Evolutionary conservation across 2,329 filamentous ascomycete genomes (phyloP).

Genomic region (Escovopsis sp.): DNA sequence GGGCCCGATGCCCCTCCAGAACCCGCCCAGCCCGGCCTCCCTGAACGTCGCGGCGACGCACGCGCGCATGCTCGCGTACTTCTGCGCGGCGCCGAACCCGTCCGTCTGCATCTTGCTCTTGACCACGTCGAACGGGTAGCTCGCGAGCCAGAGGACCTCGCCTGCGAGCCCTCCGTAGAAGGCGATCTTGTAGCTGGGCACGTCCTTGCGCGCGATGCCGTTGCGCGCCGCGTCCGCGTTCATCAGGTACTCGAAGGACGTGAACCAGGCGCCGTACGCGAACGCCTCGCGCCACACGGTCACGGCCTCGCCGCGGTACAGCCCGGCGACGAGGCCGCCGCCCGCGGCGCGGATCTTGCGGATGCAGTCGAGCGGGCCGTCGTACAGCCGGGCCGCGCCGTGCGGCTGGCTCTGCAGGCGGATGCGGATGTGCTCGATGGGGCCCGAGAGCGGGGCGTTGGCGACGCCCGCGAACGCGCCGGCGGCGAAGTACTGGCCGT

Average conservation of each 20-base stretch:
- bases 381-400: constrained; percentile 62
- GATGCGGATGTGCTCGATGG: constrained; percentile 96
- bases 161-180: constrained; percentile 86
- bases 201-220: constrained; percentile 56
- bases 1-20: constrained; percentile 89
- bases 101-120: constrained; percentile 99
- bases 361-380: constrained; percentile 79
- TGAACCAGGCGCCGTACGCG: constrained; percentile 93
- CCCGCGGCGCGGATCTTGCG: constrained; percentile 57
- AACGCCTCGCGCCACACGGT: constrained; percentile 81
- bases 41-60: constrained; percentile 75
- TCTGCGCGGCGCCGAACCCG: constrained; percentile 59
- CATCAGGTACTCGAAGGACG: constrained; percentile 93
- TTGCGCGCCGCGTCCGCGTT: constrained; percentile 73
- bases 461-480: constrained; percentile 87
- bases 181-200: constrained; percentile 75
- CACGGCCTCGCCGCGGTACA: constrained; percentile 80
- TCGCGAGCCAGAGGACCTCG: constrained; percentile 82
- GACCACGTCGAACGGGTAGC: constrained; percentile 92
- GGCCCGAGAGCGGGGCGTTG: constrained; percentile 76
- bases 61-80: constrained; percentile 72
- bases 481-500: constrained; percentile 75
- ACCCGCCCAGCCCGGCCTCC: constrained; percentile 63
- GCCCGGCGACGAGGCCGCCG: constrained; percentile 46
- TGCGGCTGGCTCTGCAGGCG: constrained; percentile 93